Conservation (phyloP, 148 eudicot genomes). For the Salicornia ramosissima region DNA sequence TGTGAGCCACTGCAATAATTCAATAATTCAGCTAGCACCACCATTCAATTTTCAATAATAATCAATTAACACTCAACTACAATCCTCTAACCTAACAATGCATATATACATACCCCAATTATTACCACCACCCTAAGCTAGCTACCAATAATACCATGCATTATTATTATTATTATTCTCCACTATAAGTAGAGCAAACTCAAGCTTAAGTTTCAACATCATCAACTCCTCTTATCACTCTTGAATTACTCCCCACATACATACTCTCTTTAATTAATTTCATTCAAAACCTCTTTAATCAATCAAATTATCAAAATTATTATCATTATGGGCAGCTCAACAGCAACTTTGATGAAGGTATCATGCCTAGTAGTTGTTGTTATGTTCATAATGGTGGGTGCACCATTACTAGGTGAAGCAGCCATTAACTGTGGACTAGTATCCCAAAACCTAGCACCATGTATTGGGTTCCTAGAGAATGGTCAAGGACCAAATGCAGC, state of each 20-base stretch:
- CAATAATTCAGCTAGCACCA: not conserved
- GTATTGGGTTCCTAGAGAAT: slow-evolving; percentile 29
- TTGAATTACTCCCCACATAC: not conserved
- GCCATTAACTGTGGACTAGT: slow-evolving; percentile 34
- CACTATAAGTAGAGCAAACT: slow-evolving; percentile 7
- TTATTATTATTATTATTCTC: too few relatives aligned
- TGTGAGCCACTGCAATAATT: not conserved
- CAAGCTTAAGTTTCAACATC: too few relatives aligned
- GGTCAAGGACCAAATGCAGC: slow-evolving; percentile 9
- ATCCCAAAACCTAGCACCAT: slow-evolving; percentile 9
- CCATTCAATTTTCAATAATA: not conserved
- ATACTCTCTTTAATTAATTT: not conserved
- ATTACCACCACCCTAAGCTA: too few relatives aligned
- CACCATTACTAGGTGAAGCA: slow-evolving; percentile 32
- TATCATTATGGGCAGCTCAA: slow-evolving; percentile 16
- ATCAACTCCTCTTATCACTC: not conserved
- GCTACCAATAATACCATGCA: too few relatives aligned
- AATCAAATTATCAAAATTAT: not conserved
- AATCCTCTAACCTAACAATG: not conserved
- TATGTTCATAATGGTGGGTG: slow-evolving; percentile 25
- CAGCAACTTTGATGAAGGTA: slow-evolving; percentile 13
- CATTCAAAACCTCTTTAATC: not conserved
- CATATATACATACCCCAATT: too few relatives aligned
- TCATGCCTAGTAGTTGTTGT: slow-evolving; percentile 15
- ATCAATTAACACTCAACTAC: slow-evolving; percentile 10